Evolutionary conservation across 108 stramenopile species (phyloP), one percentile per base, ranked within the genome.

Genomic region (Epipyxis sp.): DNA sequence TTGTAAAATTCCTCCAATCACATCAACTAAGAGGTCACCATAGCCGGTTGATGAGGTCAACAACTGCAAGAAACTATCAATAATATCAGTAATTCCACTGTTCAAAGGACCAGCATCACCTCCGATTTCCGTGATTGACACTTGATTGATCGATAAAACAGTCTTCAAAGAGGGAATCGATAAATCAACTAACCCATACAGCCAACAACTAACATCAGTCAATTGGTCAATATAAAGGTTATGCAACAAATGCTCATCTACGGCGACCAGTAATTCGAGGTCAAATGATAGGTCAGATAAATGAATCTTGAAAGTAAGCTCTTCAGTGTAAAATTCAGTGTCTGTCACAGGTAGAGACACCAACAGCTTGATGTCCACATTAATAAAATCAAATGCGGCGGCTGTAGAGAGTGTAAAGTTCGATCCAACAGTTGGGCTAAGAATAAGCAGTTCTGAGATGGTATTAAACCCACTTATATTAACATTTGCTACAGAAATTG

Each of bases 211-310:
- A 10, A 74, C 6, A 39, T 39, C 27, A 13, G 50, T 43, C 3
- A 74, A 29, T 42, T 74, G 71, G 50, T 74, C 71, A 13, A 46
- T 27, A 42, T 35, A 74, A 39, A 74, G 10, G 32, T 10, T 34
- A 27, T 39, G 44, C 6, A 74, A 42, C 13, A 74, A 54, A 29
- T 46, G 50, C 6, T 54, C 46, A 30, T 57, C 46, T 10, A 74
- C n/a, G 6, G 71, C 13, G 3, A 57, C 6, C 10, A 39, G 41
- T 42, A 74, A 54, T 10, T 74, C 71, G 6, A 74, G 25, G 43
- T 27, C 13, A 29, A 37, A 27, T 3, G 34, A 3, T 10, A 13
- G 16, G 50, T 74, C 25, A 10, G 16, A 13, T 6, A 74, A 6
- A 10, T 16, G n/a, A 37, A 74, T 6, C 10, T 3, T 27, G 71